Conservation (phyloP, 257 asterid species). For the Thymus quinquecostatus region DNA sequence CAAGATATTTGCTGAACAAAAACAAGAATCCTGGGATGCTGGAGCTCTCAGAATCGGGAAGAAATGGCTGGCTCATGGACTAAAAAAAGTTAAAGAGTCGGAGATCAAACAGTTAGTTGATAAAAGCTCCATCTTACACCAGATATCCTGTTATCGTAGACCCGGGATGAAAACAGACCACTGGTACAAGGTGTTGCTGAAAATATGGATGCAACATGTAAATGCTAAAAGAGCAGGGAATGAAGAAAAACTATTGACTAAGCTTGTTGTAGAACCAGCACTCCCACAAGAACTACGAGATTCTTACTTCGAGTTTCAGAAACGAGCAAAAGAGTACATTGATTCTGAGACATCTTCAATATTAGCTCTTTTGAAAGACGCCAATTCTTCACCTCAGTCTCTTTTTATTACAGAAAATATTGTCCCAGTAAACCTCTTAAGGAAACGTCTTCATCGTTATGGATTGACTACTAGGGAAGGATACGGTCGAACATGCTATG, state of each 20-base stretch:
- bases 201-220: constrained; percentile 77
- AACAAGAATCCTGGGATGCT: constrained; percentile 76
- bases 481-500: constrained; percentile 59
- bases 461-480: constrained; percentile 74
- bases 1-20: constrained; percentile 63
- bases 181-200: constrained; percentile 78
- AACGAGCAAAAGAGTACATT: constrained; percentile 61
- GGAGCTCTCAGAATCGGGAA: constrained; percentile 78
- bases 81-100: constrained; percentile 91
- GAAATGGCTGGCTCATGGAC: constrained; percentile 88
- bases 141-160: constrained; percentile 65
- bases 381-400: constrained; percentile 38
- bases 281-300: constrained; percentile 79
- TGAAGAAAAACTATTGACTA: constrained; percentile 61
- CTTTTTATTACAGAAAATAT: constrained; percentile 46
- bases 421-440: constrained; percentile 64
- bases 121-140: constrained; percentile 54
- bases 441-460: constrained; percentile 70
- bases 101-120: constrained; percentile 80
- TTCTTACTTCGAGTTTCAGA: constrained; percentile 72
- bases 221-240: constrained; percentile 43
- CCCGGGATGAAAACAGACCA: constrained; percentile 93
- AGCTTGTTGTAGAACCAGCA: constrained; percentile 69
- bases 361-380: constrained; percentile 61
- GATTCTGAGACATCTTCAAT: constrained; percentile 76